Evolutionary conservation across 441 rosid species (phyloP).

Genomic region (Hura crepitans): DNA sequence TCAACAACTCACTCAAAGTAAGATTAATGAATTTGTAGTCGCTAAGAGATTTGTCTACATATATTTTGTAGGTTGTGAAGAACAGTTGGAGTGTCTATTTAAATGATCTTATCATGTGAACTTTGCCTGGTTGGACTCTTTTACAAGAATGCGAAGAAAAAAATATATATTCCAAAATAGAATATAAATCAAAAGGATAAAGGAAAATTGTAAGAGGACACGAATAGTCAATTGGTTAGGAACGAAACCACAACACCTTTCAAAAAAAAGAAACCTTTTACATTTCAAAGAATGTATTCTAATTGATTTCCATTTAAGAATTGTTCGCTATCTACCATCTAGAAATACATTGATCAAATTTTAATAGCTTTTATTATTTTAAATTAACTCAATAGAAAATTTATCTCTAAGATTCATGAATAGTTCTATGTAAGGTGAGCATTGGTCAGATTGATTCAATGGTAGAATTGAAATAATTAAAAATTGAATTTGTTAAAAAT

Average conservation of each 20-base stretch:
- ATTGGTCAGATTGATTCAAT: no score
- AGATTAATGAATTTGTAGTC: background rate
- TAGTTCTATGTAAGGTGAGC: no score
- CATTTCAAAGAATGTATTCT: constrained; percentile 8
- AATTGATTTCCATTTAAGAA: background rate
- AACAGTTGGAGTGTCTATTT: constrained; percentile 17
- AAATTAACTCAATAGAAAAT: no score
- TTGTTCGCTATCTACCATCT: background rate
- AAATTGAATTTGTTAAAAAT: no score
- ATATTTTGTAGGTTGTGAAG: constrained; percentile 7
- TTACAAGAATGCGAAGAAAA: background rate
- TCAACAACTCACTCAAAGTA: constrained; percentile 1
- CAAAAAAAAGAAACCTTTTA: constrained; percentile 2
- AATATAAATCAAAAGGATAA: background rate
- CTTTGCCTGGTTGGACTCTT: background rate
- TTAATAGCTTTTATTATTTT: no score
- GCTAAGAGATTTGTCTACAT: background rate
- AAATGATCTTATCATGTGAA: constrained; percentile 4
- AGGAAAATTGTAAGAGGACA: background rate
- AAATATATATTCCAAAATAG: background rate
- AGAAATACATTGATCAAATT: no score
- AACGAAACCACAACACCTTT: constrained; percentile 14
- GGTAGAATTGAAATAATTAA: no score
- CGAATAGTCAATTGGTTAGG: constrained; percentile 17
- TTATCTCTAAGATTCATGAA: no score